Evolutionary conservation across 148 eudicot genomes (phyloP).

Genomic region (Simmondsia chinensis): DNA sequence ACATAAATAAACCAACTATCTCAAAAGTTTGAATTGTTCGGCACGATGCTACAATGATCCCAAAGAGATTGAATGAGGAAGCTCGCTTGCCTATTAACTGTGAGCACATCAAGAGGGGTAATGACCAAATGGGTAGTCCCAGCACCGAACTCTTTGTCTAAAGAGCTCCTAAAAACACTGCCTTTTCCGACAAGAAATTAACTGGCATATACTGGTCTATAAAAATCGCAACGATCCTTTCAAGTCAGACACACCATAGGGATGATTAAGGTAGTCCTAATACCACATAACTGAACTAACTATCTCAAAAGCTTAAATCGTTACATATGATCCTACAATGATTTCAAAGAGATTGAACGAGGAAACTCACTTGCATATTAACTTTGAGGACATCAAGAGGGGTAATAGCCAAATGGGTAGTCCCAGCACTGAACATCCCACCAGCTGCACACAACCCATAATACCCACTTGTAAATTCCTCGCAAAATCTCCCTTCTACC

Average conservation of each 20-base stretch:
- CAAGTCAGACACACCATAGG: too few relatives aligned
- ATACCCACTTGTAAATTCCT: slow-evolving; percentile 62
- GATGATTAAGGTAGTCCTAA: too few relatives aligned
- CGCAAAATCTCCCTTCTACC: slow-evolving; percentile 31
- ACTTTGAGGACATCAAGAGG: slow-evolving; percentile 97
- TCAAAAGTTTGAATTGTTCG: too few relatives aligned
- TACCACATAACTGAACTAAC: too few relatives aligned
- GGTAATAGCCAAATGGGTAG: slow-evolving; percentile 81
- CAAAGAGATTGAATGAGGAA: background rate
- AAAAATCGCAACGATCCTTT: too few relatives aligned
- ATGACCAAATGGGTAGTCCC: slow-evolving; percentile 82
- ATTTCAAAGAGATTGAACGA: background rate
- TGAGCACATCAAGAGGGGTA: slow-evolving; percentile 93
- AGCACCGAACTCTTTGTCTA: slow-evolving; percentile 86
- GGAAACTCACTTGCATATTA: slow-evolving; percentile 72
- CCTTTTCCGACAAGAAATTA: too few relatives aligned
- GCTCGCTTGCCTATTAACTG: slow-evolving; percentile 91
- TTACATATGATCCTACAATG: too few relatives aligned
- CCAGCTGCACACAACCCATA: slow-evolving; percentile 71
- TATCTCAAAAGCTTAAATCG: too few relatives aligned
- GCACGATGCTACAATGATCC: too few relatives aligned
- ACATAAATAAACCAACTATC: too few relatives aligned
- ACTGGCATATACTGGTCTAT: too few relatives aligned
- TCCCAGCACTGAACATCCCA: slow-evolving; percentile 87
- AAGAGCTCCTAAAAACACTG: too few relatives aligned